Base-by-base conservation (phyloP, 208 protist species). In the Trypanosoma lewisi region DNA sequence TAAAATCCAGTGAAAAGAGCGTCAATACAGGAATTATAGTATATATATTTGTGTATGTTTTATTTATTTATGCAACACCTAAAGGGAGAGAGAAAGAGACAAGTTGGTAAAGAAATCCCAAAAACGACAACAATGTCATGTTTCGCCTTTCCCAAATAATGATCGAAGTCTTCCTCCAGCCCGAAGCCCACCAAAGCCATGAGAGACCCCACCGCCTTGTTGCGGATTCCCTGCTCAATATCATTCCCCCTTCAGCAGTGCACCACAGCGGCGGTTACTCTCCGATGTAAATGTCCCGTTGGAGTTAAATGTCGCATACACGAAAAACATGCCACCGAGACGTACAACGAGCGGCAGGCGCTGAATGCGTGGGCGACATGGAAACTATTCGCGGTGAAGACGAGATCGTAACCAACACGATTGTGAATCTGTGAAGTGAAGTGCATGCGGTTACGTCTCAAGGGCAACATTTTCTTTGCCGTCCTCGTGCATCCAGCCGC, bases 261-360 rank as follows among this genome's bases (percentile, higher is more conserved):
- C 41, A 55, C 60, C 45, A 60, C 66, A 67, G 16, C 50, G 58
- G 4, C 42, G 23, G 51, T 67, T 73, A 11, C 55, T 65, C 14
- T 73, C 67, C n/a, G 57, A 50, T 2, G 67, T 67, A 42, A 59
- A 58, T 1, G 48, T 66, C 14, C 49, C 47, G 33, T 72, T 59
- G 57, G 65, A 72, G 45, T 72, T 72, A 41, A 72, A 72, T 4
- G 67, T 34, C 2, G 58, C 67, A 34, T 72, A 72, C 1, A 72
- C 37, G 9, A 55, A 19, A 56, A 72, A 72, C n/a, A 72, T 30
- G 1, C 56, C 67, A 48, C 57, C 67, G 0, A 49, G 56, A 21
- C 49, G 31, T 16, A 72, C 17, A 39, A 63, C 47, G 9, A 56
- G 48, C 5, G 54, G 47, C 19, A 72, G 52, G 11, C 53, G 54